Base-by-base conservation (phyloP, 2,329 filamentous ascomycete species). In the Monosporascus ibericus region DNA sequence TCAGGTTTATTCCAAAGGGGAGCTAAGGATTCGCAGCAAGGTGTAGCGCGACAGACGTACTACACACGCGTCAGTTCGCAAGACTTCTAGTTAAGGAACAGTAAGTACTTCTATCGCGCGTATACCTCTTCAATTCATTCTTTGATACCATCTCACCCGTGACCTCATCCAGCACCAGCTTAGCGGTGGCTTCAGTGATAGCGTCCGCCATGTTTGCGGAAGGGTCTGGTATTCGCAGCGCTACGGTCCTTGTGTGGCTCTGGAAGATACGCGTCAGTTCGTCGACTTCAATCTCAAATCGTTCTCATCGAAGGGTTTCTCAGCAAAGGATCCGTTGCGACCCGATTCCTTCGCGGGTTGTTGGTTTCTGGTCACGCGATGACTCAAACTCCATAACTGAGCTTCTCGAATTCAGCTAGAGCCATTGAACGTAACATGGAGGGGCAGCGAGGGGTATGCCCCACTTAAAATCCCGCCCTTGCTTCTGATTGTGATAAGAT, bases 111-210 rank as follows among this genome's bases (percentile, higher is more conserved):
- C 9, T 34, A 14, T 14, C 30, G 5, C 30, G 5, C 30, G n/a
- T 24, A 27, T 27, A 46, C 42, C 42, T 85, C 72, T 83, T 85
- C 63, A 85, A 68, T 69, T 85, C 81, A 60, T 76, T 77, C 67
- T 83, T 84, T 47, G 81, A 83, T 42, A 85, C 77, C 79, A 81
- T 81, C 69, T 85, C 81, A n/a, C 81, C 81, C 3, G 81, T 85
- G 69, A 80, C 80, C 60, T 81, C 78, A 67, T 85, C 81, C 37
- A 84, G 76, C 65, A 80, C 72, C 44, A 85, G 75, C 73, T 84
- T 84, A 54, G 80, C 76, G 38, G 75, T 72, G 48, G 68, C 70
- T 58, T 79, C 76, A 22, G 60, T 59, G 47, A 72, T 60, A 52
- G 64, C 63, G 62, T 74, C 70, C 51, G 71, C 68, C 71, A 73